Conservation (phyloP, 2,329 filamentous ascomycete genomes). For the Trichoderma sp. region DNA sequence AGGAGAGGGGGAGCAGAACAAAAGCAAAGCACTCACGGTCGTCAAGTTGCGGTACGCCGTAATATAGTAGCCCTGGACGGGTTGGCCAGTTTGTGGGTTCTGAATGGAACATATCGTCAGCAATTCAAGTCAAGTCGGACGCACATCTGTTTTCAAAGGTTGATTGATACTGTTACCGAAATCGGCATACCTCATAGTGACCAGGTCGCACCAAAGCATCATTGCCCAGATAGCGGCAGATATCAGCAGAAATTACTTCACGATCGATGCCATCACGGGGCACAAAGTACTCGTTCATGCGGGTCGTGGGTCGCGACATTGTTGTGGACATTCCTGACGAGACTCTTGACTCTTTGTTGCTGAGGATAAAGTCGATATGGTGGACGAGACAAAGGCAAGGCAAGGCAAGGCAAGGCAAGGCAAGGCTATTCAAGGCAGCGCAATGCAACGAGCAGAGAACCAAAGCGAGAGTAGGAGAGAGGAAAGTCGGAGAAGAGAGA, state of each 20-base stretch:
- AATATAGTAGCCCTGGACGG: conserved; percentile 74
- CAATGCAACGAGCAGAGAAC: conserved; percentile 33
- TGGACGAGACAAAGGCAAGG: not conserved
- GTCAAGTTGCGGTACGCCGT: conserved; percentile 79
- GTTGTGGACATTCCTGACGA: conserved; percentile 25
- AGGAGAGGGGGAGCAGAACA: not conserved
- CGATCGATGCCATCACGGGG: conserved; percentile 80
- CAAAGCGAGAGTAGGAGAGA: conserved; percentile 10
- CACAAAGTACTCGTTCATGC: conserved; percentile 79
- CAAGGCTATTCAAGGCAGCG: conserved; percentile 30
- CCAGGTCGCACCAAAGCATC: conserved; percentile 79
- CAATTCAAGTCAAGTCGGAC: not conserved
- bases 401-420: conserved; percentile 5
- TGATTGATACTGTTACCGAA: not conserved
- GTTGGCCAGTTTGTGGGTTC: conserved; percentile 61
- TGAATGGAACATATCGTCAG: conserved; percentile 35
- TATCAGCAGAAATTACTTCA: conserved; percentile 82
- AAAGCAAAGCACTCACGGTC: conserved; percentile 58
- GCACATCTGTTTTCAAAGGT: not conserved
- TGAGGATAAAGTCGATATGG: conserved; percentile 19
- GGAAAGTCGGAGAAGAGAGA: conserved; percentile 32
- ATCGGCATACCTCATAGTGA: conserved; percentile 65
- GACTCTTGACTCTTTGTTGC: not conserved
- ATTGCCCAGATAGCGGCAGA: conserved; percentile 82
- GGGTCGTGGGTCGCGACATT: conserved; percentile 41